phyloP scores from a whole-genome alignment of 2,329 filamentous ascomycete species.

The Dryadomyces quercus-mongolicae region DNA sequence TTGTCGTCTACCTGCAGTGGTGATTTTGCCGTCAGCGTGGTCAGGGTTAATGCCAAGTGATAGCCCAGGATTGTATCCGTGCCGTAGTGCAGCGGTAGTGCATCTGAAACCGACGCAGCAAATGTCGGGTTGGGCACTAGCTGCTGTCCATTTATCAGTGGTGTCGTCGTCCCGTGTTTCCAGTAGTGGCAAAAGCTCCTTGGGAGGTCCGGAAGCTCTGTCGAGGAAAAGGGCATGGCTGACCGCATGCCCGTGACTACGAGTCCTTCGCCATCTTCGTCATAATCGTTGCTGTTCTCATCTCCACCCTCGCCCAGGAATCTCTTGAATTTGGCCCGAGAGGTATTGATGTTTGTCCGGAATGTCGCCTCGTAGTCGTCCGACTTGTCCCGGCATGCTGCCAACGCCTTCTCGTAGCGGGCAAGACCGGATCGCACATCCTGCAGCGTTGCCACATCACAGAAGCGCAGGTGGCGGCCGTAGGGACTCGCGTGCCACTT shows the following conservation, averaged over 20 bases:
- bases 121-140: conserved; percentile 31
- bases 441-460: conserved; percentile 31
- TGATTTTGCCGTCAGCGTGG: conserved; percentile 24
- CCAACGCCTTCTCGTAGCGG: not conserved
- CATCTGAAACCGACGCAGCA: conserved; percentile 20
- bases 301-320: conserved; percentile 20
- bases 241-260: no score
- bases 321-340: conserved; percentile 18
- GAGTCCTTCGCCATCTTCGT: no score
- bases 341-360: conserved; percentile 1
- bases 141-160: not conserved
- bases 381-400: not conserved
- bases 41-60: conserved; percentile 39
- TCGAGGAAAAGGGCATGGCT: no score
- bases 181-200: conserved; percentile 20
- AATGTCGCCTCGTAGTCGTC: not conserved
- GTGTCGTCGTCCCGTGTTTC: conserved; percentile 20
- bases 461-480: conserved; percentile 32
- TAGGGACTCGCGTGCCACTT: conserved; percentile 34
- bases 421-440: conserved; percentile 28
- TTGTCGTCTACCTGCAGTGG: conserved; percentile 20
- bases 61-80: conserved; percentile 42
- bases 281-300: no score
- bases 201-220: conserved; percentile 9
- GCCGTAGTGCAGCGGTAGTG: conserved; percentile 31